These are phyloP conservation scores for Lactarius akahatsu DNA, from an alignment of 768 basidiomycete species.

Conservation along the genomic window DNA sequence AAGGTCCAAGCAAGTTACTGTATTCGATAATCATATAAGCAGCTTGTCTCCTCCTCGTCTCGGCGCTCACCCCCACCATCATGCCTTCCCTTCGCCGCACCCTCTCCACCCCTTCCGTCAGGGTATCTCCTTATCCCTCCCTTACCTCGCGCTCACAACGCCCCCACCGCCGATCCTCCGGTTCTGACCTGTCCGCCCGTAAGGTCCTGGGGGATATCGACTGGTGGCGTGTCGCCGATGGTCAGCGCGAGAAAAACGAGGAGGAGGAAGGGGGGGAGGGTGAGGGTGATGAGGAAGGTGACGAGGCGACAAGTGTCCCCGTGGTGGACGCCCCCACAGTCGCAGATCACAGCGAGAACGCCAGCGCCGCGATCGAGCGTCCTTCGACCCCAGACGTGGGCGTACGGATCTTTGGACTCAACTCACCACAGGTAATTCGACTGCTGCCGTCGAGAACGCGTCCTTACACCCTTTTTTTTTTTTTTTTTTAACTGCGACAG, in stretches of 20 bases:
- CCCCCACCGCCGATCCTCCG: constrained; percentile 58
- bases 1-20: too few species aligned
- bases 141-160: constrained; percentile 37
- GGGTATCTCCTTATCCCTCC: constrained; percentile 62
- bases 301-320: background rate
- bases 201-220: constrained; percentile 84
- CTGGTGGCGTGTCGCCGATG: constrained; percentile 81
- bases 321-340: background rate
- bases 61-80: constrained; percentile 38
- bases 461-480: background rate
- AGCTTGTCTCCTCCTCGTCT: constrained; percentile 36
- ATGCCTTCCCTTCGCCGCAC: constrained; percentile 83
- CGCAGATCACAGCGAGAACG: constrained; percentile 35
- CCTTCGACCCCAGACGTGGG: constrained; percentile 45
- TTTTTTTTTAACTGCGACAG: too few species aligned
- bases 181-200: constrained; percentile 61
- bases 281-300: constrained; percentile 30
- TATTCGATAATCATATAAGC: background rate
- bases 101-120: constrained; percentile 65
- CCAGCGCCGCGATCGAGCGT: constrained; percentile 38
- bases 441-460: background rate
- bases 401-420: constrained; percentile 37
- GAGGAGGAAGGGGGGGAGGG: constrained; percentile 38
- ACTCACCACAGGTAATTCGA: constrained; percentile 28
- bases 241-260: constrained; percentile 57